Percentiles rank a stretch among this genome's conserved stretches.
Conservation (phyloP, 345 rosid species). For the Psidium friedrichsthalianum region DNA sequence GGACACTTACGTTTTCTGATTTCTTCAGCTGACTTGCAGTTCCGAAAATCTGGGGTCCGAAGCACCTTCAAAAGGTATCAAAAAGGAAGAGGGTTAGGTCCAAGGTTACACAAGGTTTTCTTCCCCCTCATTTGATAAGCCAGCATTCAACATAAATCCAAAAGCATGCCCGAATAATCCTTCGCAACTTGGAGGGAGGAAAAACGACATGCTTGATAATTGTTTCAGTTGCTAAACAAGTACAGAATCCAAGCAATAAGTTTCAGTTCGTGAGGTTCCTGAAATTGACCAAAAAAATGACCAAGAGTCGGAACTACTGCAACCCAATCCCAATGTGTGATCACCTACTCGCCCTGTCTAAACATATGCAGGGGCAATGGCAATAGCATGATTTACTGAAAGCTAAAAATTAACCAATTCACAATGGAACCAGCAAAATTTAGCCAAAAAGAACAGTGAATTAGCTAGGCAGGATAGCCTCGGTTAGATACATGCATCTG, state of each 20-base stretch:
- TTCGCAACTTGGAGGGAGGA: background rate
- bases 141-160: background rate
- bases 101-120: background rate
- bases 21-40: conserved; percentile 55
- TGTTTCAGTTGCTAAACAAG: background rate
- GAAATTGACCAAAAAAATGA: background rate
- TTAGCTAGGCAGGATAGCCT: background rate
- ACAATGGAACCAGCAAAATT: background rate
- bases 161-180: background rate
- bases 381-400: background rate
- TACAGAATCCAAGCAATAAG: background rate
- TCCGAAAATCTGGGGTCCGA: conserved; percentile 53
- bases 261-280: background rate
- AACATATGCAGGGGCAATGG: background rate
- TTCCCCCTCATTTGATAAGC: background rate
- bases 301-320: background rate
- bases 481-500: background rate
- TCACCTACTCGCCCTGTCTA: background rate
- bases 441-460: background rate
- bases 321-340: background rate
- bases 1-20: conserved; percentile 52
- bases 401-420: background rate
- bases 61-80: conserved; percentile 33
- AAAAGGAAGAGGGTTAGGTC: background rate
- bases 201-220: background rate